Evolutionary conservation across 345 rosid genomes (phyloP).

Genomic region (Eucalyptus pauciflora): DNA sequence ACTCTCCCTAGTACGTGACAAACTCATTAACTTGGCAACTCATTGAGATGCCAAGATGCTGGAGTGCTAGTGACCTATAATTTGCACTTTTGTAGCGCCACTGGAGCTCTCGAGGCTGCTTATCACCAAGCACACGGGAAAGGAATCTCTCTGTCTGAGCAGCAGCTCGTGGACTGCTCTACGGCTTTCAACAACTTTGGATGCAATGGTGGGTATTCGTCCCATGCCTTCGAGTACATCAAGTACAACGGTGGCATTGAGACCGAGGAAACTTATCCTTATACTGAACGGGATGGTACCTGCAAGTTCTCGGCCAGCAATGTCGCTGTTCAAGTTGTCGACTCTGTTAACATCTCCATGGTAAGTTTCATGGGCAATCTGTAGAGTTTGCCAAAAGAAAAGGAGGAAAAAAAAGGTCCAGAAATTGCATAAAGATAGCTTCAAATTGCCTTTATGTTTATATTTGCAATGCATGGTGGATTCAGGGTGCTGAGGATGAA

Average conservation of each 20-base stretch:
- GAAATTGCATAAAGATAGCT: background rate
- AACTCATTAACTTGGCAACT: background rate
- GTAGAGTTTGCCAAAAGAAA: background rate
- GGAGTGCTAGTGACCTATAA: background rate
- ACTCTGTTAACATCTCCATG: slow-evolving; percentile 81
- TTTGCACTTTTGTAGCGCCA: slow-evolving; percentile 36
- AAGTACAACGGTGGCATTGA: slow-evolving; percentile 91
- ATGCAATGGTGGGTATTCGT: slow-evolving; percentile 89
- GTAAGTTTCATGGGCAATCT: slow-evolving; percentile 19
- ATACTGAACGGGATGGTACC: slow-evolving; percentile 33
- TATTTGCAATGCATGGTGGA: background rate
- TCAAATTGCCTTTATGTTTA: background rate
- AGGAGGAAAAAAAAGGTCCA: background rate
- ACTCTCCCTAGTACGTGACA: rapidly evolving
- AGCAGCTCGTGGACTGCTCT: slow-evolving; percentile 98
- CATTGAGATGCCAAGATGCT: background rate
- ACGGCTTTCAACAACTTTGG: slow-evolving; percentile 73
- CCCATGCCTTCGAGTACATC: slow-evolving; percentile 95
- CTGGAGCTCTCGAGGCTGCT: slow-evolving; percentile 98
- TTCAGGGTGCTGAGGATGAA: slow-evolving; percentile 90
- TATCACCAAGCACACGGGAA: slow-evolving; percentile 79
- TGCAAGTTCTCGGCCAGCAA: slow-evolving; percentile 77
- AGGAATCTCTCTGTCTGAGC: slow-evolving; percentile 74
- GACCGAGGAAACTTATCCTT: slow-evolving; percentile 84
- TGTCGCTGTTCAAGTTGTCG: slow-evolving; percentile 50